These are phyloP conservation scores for Spiromastix sp. DNA, from an alignment of 2,329 filamentous ascomycete genomes.

Conservation along the genomic window DNA sequence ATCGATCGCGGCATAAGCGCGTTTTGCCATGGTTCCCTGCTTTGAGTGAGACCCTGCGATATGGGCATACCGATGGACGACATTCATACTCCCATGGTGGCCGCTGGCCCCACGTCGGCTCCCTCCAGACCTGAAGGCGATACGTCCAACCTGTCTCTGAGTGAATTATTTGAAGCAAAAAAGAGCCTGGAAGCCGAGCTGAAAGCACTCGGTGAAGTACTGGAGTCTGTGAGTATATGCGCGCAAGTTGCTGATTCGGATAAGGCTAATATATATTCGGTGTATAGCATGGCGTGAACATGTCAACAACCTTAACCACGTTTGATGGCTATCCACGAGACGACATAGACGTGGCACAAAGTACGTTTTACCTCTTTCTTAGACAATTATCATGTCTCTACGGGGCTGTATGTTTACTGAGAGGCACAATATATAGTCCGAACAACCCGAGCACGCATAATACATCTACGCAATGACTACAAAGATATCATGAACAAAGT, in stretches of 20 bases:
- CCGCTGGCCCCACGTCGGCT: constrained; percentile 65
- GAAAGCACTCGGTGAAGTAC: constrained; percentile 68
- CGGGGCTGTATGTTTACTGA: no score
- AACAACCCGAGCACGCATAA: constrained; percentile 84
- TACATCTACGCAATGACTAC: constrained; percentile 84
- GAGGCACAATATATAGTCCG: constrained; percentile 66
- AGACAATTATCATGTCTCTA: no score
- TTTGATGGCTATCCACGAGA: constrained; percentile 84
- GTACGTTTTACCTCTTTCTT: constrained; percentile 38
- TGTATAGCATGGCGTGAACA: constrained; percentile 77
- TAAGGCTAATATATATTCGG: constrained; percentile 1
- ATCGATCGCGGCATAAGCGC: no score
- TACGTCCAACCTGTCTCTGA: constrained; percentile 56
- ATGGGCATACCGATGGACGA: constrained; percentile 54
- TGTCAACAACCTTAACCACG: constrained; percentile 80
- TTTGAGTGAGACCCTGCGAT: constrained; percentile 10
- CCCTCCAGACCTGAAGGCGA: constrained; percentile 47
- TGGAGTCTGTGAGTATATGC: constrained; percentile 62
- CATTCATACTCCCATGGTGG: constrained; percentile 59
- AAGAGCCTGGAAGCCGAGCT: constrained; percentile 78
- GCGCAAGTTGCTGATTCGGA: constrained; percentile 5
- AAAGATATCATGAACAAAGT: constrained; percentile 76
- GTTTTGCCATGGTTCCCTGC: constrained; percentile 8
- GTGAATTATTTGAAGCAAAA: constrained; percentile 75
- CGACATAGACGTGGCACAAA: constrained; percentile 91